Percentiles rank a stretch among this genome's conserved stretches.
Evolutionary conservation across 1,284 basidiomycete species (phyloP).

Genomic region (Pascua sp.): DNA sequence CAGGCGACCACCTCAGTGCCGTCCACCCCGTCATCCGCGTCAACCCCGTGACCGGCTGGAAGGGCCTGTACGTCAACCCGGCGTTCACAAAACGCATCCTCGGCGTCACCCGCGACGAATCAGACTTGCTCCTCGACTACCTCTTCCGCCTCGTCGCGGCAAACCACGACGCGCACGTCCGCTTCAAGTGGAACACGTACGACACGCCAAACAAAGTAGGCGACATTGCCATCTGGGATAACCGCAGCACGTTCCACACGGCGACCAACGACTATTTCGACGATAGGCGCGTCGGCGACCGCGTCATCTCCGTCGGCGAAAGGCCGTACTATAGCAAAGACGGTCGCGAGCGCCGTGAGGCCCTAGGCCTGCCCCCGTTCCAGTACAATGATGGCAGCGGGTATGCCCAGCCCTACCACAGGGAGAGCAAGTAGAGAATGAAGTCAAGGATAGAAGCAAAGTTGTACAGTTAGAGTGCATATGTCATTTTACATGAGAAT

Average conservation of each 20-base stretch:
- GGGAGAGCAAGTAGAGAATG: no score
- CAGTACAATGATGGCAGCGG: no score
- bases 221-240: constrained; percentile 47
- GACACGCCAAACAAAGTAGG: constrained; percentile 37
- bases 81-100: constrained; percentile 61
- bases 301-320: constrained; percentile 64
- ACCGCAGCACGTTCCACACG: constrained; percentile 48
- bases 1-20: constrained; percentile 56
- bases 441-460: no score
- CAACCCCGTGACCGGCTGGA: constrained; percentile 60
- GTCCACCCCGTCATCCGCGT: constrained; percentile 55
- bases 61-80: constrained; percentile 60
- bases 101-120: constrained; percentile 59
- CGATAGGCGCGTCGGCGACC: constrained; percentile 55
- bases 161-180: constrained; percentile 66
- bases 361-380: constrained; percentile 4
- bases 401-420: no score
- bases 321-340: constrained; percentile 55
- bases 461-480: no score
- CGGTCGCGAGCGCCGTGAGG: constrained; percentile 19
- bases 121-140: constrained; percentile 41
- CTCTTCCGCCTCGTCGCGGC: constrained; percentile 22
- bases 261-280: constrained; percentile 58
- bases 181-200: constrained; percentile 51
- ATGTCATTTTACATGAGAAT: no score